Percentiles rank a stretch among this genome's conserved stretches.
Evolutionary conservation across 768 basidiomycete genomes (phyloP).

Genomic region (Serendipita indica): DNA sequence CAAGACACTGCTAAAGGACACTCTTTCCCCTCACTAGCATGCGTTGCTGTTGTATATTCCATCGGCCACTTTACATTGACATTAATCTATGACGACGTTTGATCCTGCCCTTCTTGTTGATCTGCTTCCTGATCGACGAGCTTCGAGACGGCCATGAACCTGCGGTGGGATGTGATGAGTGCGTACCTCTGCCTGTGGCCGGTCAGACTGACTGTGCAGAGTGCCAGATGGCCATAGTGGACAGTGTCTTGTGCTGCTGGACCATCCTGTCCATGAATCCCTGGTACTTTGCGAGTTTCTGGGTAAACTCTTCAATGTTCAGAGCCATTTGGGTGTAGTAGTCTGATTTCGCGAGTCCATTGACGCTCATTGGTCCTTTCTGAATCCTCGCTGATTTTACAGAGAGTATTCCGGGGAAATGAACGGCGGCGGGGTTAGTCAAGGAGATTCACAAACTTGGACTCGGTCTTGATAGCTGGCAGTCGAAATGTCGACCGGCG

Average conservation of each 20-base stretch:
- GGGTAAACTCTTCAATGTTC: background rate
- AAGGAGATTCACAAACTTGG: background rate
- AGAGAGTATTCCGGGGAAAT: background rate
- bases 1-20: background rate
- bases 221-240: conserved; percentile 7
- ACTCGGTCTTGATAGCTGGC: background rate
- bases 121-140: conserved; percentile 7
- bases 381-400: background rate
- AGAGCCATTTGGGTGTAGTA: conserved; percentile 6
- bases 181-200: background rate
- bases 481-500: conserved; percentile 6
- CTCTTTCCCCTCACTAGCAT: background rate
- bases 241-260: conserved; percentile 4
- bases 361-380: conserved; percentile 3
- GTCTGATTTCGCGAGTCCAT: background rate
- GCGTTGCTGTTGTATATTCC: background rate
- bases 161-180: background rate
- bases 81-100: background rate
- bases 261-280: background rate
- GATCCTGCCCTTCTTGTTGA: background rate
- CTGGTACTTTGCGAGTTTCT: background rate
- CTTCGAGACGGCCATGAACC: conserved; percentile 8
- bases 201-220: background rate
- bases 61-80: background rate
- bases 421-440: background rate